phyloP scores from a whole-genome alignment of 352 stramenopile species.

The Globisporangium ultimum region DNA sequence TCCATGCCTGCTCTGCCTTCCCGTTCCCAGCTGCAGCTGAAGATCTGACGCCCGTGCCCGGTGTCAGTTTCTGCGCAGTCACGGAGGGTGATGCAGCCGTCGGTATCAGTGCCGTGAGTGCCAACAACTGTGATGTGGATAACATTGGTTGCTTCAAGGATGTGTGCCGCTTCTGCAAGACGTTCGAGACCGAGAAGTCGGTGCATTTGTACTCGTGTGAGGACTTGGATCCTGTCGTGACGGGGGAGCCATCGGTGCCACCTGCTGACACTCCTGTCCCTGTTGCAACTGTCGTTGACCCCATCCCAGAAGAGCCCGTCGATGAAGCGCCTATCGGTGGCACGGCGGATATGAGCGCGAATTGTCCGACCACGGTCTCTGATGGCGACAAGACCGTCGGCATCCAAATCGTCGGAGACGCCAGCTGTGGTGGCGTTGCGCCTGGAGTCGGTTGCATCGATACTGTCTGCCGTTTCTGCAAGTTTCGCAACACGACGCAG shows the following conservation, averaged over 20 bases:
- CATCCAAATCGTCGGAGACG: no score
- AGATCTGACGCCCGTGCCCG: not conserved
- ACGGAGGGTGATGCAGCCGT: conserved; percentile 6
- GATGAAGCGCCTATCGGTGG: no score
- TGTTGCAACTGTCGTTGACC: not conserved
- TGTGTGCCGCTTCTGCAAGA: conserved; percentile 17
- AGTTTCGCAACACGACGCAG: no score
- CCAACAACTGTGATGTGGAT: conserved; percentile 5
- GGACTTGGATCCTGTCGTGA: conserved; percentile 2
- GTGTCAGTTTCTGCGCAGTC: not conserved
- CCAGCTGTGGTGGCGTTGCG: no score
- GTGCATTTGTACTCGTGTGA: not conserved
- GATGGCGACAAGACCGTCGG: no score
- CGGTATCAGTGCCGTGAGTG: conserved; percentile 13
- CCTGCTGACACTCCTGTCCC: not conserved
- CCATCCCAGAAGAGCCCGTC: no score
- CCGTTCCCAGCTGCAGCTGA: not conserved
- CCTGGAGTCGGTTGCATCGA: no score
- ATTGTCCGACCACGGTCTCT: no score
- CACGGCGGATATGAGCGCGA: no score
- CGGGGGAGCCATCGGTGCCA: not conserved
- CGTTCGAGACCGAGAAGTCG: not conserved
- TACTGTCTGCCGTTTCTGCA: no score
- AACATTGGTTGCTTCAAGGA: conserved; percentile 11
- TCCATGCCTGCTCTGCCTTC: conserved; percentile 6